These are phyloP conservation scores for Albizia julibrissin DNA, from an alignment of 306 rosid species.

Conservation along the genomic window DNA sequence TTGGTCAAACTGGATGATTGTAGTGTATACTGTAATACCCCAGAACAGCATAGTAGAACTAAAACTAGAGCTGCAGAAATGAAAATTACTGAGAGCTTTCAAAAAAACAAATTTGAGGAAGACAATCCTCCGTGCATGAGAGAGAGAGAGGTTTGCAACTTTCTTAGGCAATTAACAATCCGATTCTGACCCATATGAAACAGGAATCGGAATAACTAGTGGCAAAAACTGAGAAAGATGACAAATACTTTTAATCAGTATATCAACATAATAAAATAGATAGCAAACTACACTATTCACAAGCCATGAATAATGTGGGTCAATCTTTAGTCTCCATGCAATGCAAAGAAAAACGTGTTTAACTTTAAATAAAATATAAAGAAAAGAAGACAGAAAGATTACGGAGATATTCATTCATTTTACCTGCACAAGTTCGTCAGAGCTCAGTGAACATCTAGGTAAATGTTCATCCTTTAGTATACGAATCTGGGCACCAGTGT, in stretches of 20 bases:
- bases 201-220: neutral
- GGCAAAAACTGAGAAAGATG: neutral
- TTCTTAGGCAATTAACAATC: neutral
- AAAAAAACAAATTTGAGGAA: neutral
- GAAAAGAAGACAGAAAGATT: conserved; percentile 1
- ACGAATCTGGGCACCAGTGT: conserved; percentile 93
- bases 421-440: conserved; percentile 98
- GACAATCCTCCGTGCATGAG: neutral
- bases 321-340: neutral
- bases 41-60: neutral
- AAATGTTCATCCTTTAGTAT: conserved; percentile 91
- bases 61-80: neutral
- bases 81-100: neutral
- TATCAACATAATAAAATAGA: neutral
- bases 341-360: neutral
- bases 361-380: neutral
- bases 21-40: neutral
- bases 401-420: conserved; percentile 1
- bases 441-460: conserved; percentile 76
- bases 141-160: neutral
- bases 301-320: neutral
- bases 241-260: neutral
- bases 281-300: neutral
- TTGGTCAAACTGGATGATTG: neutral
- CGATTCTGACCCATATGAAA: neutral